Evolutionary conservation across 106 monocot species (phyloP).

Genomic region (Narthecium ossifragum): DNA sequence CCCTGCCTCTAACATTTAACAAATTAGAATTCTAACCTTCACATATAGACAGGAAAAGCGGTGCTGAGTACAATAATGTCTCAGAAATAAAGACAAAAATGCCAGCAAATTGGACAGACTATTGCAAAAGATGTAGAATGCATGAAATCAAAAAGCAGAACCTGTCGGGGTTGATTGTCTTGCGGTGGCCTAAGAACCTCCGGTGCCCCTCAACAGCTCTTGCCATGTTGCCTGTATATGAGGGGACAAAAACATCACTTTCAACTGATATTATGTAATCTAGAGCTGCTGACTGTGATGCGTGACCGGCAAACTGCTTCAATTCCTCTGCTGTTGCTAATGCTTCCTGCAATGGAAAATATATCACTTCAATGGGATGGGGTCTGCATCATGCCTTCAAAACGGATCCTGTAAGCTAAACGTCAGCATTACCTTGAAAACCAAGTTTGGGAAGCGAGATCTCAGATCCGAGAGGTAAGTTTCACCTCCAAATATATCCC

Average conservation of each 20-base stretch:
- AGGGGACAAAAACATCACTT: slow-evolving; percentile 93
- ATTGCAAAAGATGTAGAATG: too few species aligned
- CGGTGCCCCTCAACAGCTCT: slow-evolving; percentile 97
- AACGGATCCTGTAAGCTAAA: slow-evolving; percentile 6
- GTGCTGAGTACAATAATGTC: too few species aligned
- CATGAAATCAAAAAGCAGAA: slow-evolving; percentile 18
- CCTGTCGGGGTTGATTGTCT: slow-evolving; percentile 91
- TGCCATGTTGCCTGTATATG: slow-evolving; percentile 94
- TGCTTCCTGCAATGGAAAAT: slow-evolving; percentile 45
- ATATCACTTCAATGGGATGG: neutral
- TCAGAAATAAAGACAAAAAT: too few species aligned
- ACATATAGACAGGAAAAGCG: too few species aligned
- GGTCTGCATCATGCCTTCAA: neutral
- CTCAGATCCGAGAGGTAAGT: slow-evolving; percentile 56
- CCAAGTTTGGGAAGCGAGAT: slow-evolving; percentile 72
- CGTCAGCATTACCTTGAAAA: slow-evolving; percentile 64
- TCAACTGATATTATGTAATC: slow-evolving; percentile 96
- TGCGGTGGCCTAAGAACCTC: slow-evolving; percentile 88
- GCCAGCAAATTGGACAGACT: too few species aligned
- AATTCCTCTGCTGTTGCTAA: slow-evolving; percentile 76
- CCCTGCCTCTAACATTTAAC: too few species aligned
- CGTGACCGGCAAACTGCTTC: slow-evolving; percentile 54
- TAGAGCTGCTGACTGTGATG: slow-evolving; percentile 76
- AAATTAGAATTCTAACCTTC: too few species aligned
- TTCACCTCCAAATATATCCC: slow-evolving; percentile 83